Conservation (phyloP, 768 basidiomycete species). For the Leccinum variicolor region DNA sequence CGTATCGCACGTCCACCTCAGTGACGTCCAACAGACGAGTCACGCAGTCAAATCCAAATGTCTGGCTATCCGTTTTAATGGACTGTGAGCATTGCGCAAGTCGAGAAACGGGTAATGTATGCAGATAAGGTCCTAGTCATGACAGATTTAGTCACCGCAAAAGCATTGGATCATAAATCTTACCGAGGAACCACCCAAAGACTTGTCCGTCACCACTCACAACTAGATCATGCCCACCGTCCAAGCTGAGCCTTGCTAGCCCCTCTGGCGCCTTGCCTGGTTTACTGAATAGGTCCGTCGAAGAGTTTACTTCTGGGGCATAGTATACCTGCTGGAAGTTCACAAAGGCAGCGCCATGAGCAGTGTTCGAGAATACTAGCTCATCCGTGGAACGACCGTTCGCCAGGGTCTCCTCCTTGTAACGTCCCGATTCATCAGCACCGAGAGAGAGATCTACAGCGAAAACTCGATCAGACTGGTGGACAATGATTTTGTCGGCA, state of each 20-base stretch:
- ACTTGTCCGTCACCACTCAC: slow-evolving; percentile 62
- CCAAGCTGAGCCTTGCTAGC: slow-evolving; percentile 60
- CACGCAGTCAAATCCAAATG: slow-evolving; percentile 63
- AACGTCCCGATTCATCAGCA: slow-evolving; percentile 45
- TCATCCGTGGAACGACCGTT: slow-evolving; percentile 58
- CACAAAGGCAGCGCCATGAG: slow-evolving; percentile 55
- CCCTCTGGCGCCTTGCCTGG: slow-evolving; percentile 64
- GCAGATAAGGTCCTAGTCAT: slow-evolving; percentile 29
- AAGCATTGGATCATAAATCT: slow-evolving; percentile 6
- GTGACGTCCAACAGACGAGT: slow-evolving; percentile 54
- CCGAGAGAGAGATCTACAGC: slow-evolving; percentile 48
- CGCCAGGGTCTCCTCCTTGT: slow-evolving; percentile 46
- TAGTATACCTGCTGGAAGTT: slow-evolving; percentile 69
- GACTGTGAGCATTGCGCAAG: slow-evolving; percentile 45
- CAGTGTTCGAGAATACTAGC: slow-evolving; percentile 43
- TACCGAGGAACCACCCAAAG: slow-evolving; percentile 75
- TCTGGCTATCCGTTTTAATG: slow-evolving; percentile 46
- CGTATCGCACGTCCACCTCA: slow-evolving; percentile 55
- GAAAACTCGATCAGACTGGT: slow-evolving; percentile 49
- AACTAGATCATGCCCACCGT: slow-evolving; percentile 70
- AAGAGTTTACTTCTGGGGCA: slow-evolving; percentile 42
- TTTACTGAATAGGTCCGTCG: slow-evolving; percentile 60
- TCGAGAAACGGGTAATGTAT: slow-evolving; percentile 55
- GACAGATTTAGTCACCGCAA: not conserved
- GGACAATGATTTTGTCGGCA: slow-evolving; percentile 56